phyloP scores from a whole-genome alignment of 345 rosid species.

The Orychophragmus violaceus region DNA sequence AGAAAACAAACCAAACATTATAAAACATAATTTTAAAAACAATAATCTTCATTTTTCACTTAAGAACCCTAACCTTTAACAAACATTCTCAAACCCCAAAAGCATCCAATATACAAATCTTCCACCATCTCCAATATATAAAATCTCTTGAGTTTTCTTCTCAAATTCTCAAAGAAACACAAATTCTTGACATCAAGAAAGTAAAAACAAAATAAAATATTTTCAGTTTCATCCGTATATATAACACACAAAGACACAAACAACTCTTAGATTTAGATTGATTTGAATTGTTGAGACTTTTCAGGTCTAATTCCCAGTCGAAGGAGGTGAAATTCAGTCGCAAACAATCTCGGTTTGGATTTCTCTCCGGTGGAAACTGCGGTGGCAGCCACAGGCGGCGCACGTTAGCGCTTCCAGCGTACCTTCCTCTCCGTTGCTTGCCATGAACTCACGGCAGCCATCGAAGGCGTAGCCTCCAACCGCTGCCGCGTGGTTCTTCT shows the following conservation, averaged over 20 bases:
- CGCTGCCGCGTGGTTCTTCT: constrained; percentile 34
- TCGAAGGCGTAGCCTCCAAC: constrained; percentile 37
- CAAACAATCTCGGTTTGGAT: constrained; percentile 49
- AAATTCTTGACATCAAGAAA: background rate
- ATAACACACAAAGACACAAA: background rate
- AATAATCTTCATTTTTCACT: background rate
- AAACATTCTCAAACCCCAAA: background rate
- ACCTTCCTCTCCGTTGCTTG: constrained; percentile 31
- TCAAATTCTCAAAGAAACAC: constrained; percentile 4
- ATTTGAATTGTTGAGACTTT: too few relatives aligned
- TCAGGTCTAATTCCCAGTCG: constrained; percentile 26
- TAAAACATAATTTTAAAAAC: background rate
- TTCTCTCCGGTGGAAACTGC: constrained; percentile 60
- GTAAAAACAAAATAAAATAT: background rate
- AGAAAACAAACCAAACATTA: background rate
- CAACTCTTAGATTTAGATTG: constrained; percentile 1
- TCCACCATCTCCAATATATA: background rate
- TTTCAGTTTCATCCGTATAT: constrained; percentile 11
- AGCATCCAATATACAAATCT: background rate
- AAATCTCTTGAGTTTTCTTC: background rate
- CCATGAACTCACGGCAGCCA: constrained; percentile 37
- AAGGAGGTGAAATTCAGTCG: constrained; percentile 50
- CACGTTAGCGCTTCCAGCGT: constrained; percentile 40
- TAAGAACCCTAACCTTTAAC: constrained; percentile 1
- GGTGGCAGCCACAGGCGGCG: constrained; percentile 78